Conservation (phyloP, 2,329 filamentous ascomycete species). For the Talaromyces sp. region DNA sequence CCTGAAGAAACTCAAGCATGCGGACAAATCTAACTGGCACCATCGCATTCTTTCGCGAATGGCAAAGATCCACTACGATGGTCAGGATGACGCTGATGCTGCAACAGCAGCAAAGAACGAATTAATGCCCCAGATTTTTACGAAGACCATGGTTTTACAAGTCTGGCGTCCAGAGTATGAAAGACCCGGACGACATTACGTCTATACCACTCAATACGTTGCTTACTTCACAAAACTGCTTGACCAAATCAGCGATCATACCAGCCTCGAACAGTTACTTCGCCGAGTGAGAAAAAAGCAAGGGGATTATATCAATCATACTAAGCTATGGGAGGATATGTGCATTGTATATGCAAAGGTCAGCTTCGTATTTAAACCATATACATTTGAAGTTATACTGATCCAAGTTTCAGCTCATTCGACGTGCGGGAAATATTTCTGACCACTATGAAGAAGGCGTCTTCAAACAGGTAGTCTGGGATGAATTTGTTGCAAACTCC, state of each 20-base stretch:
- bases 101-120: constrained; percentile 66
- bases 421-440: constrained; percentile 52
- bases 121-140: constrained; percentile 78
- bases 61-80: constrained; percentile 58
- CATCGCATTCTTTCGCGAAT: constrained; percentile 82
- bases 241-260: constrained; percentile 66
- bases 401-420: constrained; percentile 45
- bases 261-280: constrained; percentile 70
- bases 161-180: constrained; percentile 94
- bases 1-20: constrained; percentile 54
- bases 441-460: constrained; percentile 60
- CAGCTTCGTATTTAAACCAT: constrained; percentile 1
- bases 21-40: constrained; percentile 93
- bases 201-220: constrained; percentile 83
- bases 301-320: constrained; percentile 64
- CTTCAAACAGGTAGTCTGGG: constrained; percentile 59
- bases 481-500: constrained; percentile 59
- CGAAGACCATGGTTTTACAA: constrained; percentile 90
- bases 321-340: constrained; percentile 58
- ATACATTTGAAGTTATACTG: neutral
- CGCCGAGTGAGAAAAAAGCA: constrained; percentile 76
- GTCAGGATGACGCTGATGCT: constrained; percentile 45
- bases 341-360: constrained; percentile 54
- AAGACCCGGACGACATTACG: constrained; percentile 76
- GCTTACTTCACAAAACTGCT: constrained; percentile 74